Conservation (phyloP, 75 land plant species). For the Pinus taeda region DNA sequence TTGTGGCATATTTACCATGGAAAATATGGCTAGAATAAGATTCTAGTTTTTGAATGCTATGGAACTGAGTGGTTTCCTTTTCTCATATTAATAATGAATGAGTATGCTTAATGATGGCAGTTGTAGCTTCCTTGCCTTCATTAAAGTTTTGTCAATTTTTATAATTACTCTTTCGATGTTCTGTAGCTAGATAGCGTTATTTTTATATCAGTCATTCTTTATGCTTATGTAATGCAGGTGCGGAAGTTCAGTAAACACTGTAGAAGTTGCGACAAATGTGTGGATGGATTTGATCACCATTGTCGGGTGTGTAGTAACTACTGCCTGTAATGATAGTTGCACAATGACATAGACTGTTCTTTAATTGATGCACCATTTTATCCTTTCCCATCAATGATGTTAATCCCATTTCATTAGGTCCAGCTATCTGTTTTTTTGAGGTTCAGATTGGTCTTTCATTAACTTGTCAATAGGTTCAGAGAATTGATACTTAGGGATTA, state of each 20-base stretch:
- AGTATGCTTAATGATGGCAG: not conserved
- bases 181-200: not conserved
- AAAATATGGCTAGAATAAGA: not conserved
- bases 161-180: not conserved
- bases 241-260: constrained; percentile 98
- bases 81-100: not conserved
- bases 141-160: constrained; percentile 2
- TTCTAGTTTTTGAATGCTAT: not conserved
- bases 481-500: not conserved
- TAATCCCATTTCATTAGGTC: not conserved
- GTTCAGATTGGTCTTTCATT: not conserved
- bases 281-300: constrained; percentile 99
- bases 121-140: not conserved
- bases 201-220: not conserved
- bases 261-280: constrained; percentile 97
- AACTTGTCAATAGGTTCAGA: not conserved
- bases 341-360: too few species aligned
- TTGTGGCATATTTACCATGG: not conserved
- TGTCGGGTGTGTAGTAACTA: constrained; percentile 65
- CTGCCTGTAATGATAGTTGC: not conserved
- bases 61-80: not conserved
- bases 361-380: not conserved
- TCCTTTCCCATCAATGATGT: not conserved
- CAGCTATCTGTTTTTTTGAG: not conserved
- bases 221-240: constrained; percentile 47